These are phyloP conservation scores for Populus hybrid DNA, from an alignment of 441 rosid genomes.

Conservation along the genomic window DNA sequence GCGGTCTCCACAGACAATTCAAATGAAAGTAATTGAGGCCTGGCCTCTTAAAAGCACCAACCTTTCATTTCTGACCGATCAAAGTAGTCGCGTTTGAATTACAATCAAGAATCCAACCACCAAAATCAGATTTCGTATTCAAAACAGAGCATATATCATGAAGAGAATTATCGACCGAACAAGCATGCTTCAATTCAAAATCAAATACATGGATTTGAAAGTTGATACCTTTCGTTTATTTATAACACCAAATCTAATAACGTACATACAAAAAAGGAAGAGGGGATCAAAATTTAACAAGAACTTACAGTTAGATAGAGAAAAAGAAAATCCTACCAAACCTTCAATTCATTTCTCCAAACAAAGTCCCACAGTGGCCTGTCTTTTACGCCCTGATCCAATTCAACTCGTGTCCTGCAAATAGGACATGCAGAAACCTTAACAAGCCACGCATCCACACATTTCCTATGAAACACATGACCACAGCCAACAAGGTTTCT, in stretches of 20 bases:
- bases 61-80: background rate
- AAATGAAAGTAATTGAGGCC: background rate
- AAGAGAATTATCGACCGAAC: background rate
- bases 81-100: background rate
- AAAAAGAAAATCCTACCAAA: conserved; percentile 29
- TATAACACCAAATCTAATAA: background rate
- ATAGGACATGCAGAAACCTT: conserved; percentile 59
- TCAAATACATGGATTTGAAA: background rate
- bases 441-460: conserved; percentile 68
- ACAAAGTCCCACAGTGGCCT: conserved; percentile 27
- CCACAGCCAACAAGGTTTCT: conserved; percentile 55
- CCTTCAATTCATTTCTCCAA: conserved; percentile 25
- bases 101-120: background rate
- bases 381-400: conserved; percentile 22
- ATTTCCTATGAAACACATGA: conserved; percentile 60
- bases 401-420: conserved; percentile 46
- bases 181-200: background rate
- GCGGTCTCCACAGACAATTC: background rate
- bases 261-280: background rate
- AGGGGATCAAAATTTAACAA: background rate
- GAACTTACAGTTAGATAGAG: conserved; percentile 15
- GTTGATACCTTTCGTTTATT: background rate
- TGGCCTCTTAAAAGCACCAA: background rate
- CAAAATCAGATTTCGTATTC: background rate
- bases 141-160: background rate